Evolutionary conservation across 768 basidiomycete species (phyloP), one percentile per base, ranked within the genome.

Genomic region (Suillus americanus): DNA sequence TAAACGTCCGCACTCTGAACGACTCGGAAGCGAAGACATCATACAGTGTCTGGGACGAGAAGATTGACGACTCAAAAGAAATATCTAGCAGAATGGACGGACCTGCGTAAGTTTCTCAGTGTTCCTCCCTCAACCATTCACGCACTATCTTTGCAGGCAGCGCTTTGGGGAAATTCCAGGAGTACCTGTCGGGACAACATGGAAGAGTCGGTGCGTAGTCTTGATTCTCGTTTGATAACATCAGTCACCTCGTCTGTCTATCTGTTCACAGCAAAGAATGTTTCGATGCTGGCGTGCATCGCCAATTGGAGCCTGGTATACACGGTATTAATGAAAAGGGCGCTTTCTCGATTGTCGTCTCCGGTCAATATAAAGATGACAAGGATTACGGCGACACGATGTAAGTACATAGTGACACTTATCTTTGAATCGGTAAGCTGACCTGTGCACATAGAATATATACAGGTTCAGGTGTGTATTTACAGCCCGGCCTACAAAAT

Each of bases 141-240:
- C 5, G 20, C 10, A 57, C 20, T 13, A 0, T 35, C 18, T 54
- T 41, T 10, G 10, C 60, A 75, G 74, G 38, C 68, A 62, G 51
- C 67, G 37, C 2, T 74, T 73, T n/a, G 75, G 74, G 8, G 30
- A 66, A 35, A 73, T 75, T 20, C 75, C 72, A 3, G 57, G 62
- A 12, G 56, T 69, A 41, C 61, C 64, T 3, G 35, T 76, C 5
- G 74, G 77, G n/a, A 53, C 67, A 5, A 4, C n/a, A 2, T 75
- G 72, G 72, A 6, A 46, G 0, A 62, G 0, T 0, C 74, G 72
- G 75, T 74, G 41, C 35, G 69, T 14, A 9, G 35, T 18, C 9
- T 40, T 40, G n/a, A 23, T 35, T 40, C 10, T 41, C 12, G 5
- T 38, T 12, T 48, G 7, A 30, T 71, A 66, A 53, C 16, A 38